phyloP scores from a whole-genome alignment of 1,284 basidiomycete genomes.

The Leucoagaricus sp. region DNA sequence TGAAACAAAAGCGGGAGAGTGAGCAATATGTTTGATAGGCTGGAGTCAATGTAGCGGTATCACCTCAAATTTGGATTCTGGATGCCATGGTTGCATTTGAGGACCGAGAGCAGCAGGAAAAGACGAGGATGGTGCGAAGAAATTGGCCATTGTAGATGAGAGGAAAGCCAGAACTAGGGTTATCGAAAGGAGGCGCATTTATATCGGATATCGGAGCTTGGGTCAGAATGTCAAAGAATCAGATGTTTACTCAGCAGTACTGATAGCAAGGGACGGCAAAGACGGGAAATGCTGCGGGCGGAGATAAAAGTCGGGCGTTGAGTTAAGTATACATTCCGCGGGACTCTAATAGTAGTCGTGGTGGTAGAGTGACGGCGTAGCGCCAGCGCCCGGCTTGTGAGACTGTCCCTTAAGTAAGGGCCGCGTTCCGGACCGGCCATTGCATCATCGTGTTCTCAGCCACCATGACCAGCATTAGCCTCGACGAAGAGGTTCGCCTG shows the following conservation, averaged over 20 bases:
- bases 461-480: constrained; percentile 47
- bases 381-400: too few relatives aligned
- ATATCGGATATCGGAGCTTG: not conserved
- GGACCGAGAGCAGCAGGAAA: constrained; percentile 1
- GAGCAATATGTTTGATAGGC: not conserved
- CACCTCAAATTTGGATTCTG: constrained; percentile 13
- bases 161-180: not conserved
- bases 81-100: constrained; percentile 10
- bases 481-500: constrained; percentile 91
- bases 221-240: too few relatives aligned
- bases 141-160: constrained; percentile 9
- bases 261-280: not conserved
- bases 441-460: too few relatives aligned
- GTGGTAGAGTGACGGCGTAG: too few relatives aligned
- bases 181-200: not conserved
- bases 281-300: not conserved
- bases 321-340: not conserved
- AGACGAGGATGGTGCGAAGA: constrained; percentile 7
- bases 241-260: not conserved
- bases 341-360: too few relatives aligned
- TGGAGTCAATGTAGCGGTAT: not conserved
- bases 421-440: too few relatives aligned
- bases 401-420: too few relatives aligned
- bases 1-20: not conserved
- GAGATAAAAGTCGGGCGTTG: not conserved